Evolutionary conservation across 805 yeast genomes (phyloP).

Genomic region (Lipomyces sp.): DNA sequence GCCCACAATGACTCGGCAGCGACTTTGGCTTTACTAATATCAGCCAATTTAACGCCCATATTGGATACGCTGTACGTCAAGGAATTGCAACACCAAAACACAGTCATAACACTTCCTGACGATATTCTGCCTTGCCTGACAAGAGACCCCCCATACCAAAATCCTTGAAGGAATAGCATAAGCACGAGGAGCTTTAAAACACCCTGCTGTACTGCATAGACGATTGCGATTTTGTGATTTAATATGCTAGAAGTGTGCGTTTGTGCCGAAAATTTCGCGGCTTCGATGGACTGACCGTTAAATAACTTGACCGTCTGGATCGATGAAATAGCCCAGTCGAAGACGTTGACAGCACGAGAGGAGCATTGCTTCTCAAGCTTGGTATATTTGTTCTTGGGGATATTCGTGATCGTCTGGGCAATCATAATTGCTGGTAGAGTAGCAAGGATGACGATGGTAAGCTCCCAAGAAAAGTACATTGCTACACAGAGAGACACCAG

Average conservation of each 20-base stretch:
- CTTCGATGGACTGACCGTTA: conserved; percentile 63
- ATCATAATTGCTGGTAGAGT: conserved; percentile 69
- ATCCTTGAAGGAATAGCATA: conserved; percentile 84
- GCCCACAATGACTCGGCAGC: conserved; percentile 58
- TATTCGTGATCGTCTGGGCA: conserved; percentile 57
- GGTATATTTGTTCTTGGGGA: conserved; percentile 56
- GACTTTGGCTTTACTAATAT: conserved; percentile 72
- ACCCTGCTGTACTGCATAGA: conserved; percentile 61
- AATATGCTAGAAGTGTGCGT: conserved; percentile 48
- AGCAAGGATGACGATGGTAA: conserved; percentile 77
- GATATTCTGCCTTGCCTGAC: conserved; percentile 56
- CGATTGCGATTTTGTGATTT: conserved; percentile 35
- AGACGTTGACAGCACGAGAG: conserved; percentile 59
- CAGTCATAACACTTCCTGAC: conserved; percentile 73
- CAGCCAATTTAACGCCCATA: conserved; percentile 61
- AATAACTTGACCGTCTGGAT: conserved; percentile 65
- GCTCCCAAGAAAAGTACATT: conserved; percentile 79
- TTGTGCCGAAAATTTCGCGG: conserved; percentile 47
- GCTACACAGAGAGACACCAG: conserved; percentile 56
- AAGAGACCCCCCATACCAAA: conserved; percentile 85
- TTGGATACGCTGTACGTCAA: conserved; percentile 66
- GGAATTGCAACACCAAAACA: conserved; percentile 79
- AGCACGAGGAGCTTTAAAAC: conserved; percentile 61
- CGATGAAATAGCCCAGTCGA: conserved; percentile 73
- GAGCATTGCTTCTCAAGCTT: conserved; percentile 61